These are phyloP conservation scores for Purpureocillium takamizusanense DNA, from an alignment of 2,329 filamentous ascomycete genomes.

Conservation along the genomic window DNA sequence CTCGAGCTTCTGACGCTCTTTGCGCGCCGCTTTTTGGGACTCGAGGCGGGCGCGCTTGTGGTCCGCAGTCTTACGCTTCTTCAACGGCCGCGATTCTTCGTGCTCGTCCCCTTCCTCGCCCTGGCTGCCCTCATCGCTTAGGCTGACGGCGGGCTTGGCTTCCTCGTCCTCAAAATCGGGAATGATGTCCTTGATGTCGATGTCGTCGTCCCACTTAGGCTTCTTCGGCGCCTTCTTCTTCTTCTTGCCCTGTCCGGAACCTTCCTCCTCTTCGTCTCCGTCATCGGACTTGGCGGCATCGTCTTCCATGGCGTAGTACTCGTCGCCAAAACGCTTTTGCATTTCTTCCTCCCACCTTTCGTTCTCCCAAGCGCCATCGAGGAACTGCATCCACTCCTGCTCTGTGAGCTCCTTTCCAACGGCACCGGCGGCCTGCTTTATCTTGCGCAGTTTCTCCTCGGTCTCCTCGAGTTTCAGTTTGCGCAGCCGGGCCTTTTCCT, in stretches of 20 bases:
- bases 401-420: conserved; percentile 57
- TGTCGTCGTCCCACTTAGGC: conserved; percentile 87
- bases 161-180: conserved; percentile 73
- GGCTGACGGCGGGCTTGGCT: conserved; percentile 39
- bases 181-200: conserved; percentile 88
- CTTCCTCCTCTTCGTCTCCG: conserved; percentile 53
- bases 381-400: conserved; percentile 74
- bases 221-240: conserved; percentile 41
- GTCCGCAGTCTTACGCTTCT: conserved; percentile 51
- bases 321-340: conserved; percentile 76
- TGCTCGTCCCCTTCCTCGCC: conserved; percentile 26
- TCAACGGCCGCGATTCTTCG: conserved; percentile 37
- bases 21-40: conserved; percentile 63
- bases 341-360: conserved; percentile 87
- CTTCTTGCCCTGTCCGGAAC: conserved; percentile 40
- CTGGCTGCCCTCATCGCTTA: conserved; percentile 36
- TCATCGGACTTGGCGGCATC: conserved; percentile 58
- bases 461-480: conserved; percentile 88
- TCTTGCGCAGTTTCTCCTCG: conserved; percentile 75
- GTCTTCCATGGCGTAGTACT: conserved; percentile 74
- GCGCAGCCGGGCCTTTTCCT: conserved; percentile 74
- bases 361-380: conserved; percentile 85
- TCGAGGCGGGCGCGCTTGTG: conserved; percentile 49
- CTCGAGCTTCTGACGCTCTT: conserved; percentile 77
- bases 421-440: conserved; percentile 81